A percentile compares a stretch with the other conserved stretches of the same genome.
phyloP scores from a whole-genome alignment of 2,329 filamentous ascomycete species.

The Aspergillus udagawae region DNA sequence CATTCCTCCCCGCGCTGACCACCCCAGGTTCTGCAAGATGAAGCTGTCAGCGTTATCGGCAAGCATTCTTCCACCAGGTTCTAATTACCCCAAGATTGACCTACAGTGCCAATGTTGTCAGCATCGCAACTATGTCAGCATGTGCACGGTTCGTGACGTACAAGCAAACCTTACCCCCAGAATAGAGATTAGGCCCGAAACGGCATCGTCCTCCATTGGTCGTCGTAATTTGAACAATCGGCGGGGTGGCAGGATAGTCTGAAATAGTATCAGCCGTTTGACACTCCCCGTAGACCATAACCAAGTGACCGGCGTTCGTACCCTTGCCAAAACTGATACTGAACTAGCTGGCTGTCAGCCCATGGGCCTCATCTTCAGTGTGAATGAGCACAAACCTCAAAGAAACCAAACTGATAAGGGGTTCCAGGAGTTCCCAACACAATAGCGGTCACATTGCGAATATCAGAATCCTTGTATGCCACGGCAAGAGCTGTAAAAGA shows the following conservation, averaged over 20 bases:
- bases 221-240: conserved; percentile 64
- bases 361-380: not conserved
- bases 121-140: not conserved
- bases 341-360: conserved; percentile 55
- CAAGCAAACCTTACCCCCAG: conserved; percentile 86
- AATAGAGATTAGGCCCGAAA: conserved; percentile 97
- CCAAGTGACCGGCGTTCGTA: conserved; percentile 29
- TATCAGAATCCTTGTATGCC: conserved; percentile 80
- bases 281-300: not conserved
- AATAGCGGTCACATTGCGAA: conserved; percentile 79
- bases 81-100: conserved; percentile 74
- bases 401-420: conserved; percentile 96
- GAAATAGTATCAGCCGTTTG: conserved; percentile 4
- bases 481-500: conserved; percentile 71
- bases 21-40: conserved; percentile 73
- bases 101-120: conserved; percentile 42
- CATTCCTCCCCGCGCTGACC: conserved; percentile 89
- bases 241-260: conserved; percentile 76
- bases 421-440: conserved; percentile 92
- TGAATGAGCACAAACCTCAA: conserved; percentile 61
- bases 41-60: conserved; percentile 8
- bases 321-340: conserved; percentile 71
- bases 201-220: conserved; percentile 85
- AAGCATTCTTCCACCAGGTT: not conserved
- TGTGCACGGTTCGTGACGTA: conserved; percentile 45